Base-by-base conservation (phyloP, 2,329 filamentous ascomycete genomes). In the Aspergillus persii region DNA sequence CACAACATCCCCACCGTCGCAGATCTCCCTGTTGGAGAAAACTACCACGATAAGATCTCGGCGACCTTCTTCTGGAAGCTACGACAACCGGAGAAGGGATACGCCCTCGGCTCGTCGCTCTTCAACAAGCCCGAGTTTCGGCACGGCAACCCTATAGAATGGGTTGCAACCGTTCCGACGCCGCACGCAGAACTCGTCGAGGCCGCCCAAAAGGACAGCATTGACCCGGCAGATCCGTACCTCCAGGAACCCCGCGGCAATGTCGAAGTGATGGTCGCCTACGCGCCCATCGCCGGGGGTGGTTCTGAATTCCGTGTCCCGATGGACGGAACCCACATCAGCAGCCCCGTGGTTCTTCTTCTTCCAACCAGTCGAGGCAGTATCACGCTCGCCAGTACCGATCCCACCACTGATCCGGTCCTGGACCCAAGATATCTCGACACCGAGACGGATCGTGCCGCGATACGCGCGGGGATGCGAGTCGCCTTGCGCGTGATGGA, bases 1-100 rank as follows among this genome's bases (percentile, higher is more conserved):
- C 61, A 70, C 31, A 60, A 61, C 9, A 77, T 79, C 50, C 64
- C 70, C 5, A 30, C 56, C 3, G 8, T 59, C 26, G 36, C 48
- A 7, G 62, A 64, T 44, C 9, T 47, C 3, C 62, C 61, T 5
- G 57, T 64, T 27, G 61, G 61, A 15, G 44, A 47, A 7, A 57
- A 63, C 36, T 56, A 59, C 23, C 51, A 54, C 15, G 58, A 63
- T 29, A 63, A 69, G 31, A 23, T 59, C 23, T 15, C 50, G 1
- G 26, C 57, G 4, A 29, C 56, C 3, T 60, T 60, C 18, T 62
- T 53, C 50, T 67, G 61, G 59, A 66, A 66, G 41, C 53, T 68
- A 8, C 54, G 49, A 29, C 12, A 63, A 47, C 61, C 65, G 1
- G 62, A 65, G 12, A 58, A 63, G 11, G 61, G 63, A 15, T 60